A percentile compares a stretch with the other conserved stretches of the same genome.
Evolutionary conservation across 257 asterid species (phyloP).

Genomic region (Solanum arcanum): DNA sequence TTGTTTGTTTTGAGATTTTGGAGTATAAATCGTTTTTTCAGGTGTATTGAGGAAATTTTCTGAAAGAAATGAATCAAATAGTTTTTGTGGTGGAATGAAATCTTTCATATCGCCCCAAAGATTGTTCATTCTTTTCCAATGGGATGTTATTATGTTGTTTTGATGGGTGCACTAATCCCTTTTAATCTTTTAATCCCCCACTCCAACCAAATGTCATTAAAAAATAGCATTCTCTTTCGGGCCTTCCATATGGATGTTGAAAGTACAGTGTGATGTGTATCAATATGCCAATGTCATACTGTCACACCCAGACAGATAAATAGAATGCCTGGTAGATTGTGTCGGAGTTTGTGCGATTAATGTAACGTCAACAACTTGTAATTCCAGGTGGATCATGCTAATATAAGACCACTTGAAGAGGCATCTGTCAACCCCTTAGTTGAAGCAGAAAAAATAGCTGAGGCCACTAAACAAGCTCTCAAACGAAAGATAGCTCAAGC

Average conservation of each 20-base stretch:
- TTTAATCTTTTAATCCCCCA: background rate
- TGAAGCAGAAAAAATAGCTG: conserved; percentile 91
- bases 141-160: background rate
- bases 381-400: conserved; percentile 87
- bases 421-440: conserved; percentile 49
- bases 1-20: background rate
- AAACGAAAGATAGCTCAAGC: conserved; percentile 90
- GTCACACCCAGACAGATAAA: background rate
- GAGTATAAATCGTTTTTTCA: background rate
- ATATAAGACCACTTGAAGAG: conserved; percentile 60
- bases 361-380: conserved; percentile 4
- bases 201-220: background rate
- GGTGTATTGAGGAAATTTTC: background rate
- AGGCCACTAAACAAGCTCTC: conserved; percentile 91
- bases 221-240: background rate
- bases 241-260: background rate
- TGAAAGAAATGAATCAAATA: background rate
- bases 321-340: background rate
- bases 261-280: background rate
- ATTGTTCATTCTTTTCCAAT: background rate
- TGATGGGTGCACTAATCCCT: background rate
- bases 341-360: background rate
- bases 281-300: background rate
- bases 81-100: background rate
- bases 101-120: background rate